These are phyloP conservation scores for Globisporangium ultimum DNA, from an alignment of 352 stramenopile genomes.

Conservation along the genomic window DNA sequence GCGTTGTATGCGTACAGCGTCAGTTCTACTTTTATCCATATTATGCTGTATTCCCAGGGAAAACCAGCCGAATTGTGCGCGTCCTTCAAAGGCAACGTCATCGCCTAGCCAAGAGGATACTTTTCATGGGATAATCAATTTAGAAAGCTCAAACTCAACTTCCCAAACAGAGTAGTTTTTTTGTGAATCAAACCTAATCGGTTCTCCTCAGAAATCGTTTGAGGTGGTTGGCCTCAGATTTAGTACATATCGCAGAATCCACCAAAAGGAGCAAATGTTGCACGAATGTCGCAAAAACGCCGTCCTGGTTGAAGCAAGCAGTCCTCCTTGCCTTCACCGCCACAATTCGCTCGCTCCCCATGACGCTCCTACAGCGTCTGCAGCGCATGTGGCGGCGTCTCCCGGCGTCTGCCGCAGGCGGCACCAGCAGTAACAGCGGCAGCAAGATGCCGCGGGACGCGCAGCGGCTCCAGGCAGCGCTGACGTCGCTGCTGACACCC, in stretches of 20 bases:
- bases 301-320: neutral
- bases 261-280: neutral
- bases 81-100: too few species aligned
- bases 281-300: neutral
- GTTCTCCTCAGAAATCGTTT: too few species aligned
- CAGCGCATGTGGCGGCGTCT: slow-evolving; percentile 1
- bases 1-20: too few species aligned
- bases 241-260: neutral
- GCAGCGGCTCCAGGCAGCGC: neutral
- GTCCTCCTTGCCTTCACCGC: neutral
- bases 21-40: too few species aligned
- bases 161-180: too few species aligned
- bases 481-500: neutral
- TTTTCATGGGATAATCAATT: too few species aligned
- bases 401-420: neutral
- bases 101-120: too few species aligned
- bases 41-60: too few species aligned
- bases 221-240: too few species aligned
- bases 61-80: too few species aligned
- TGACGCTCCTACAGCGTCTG: neutral
- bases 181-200: too few species aligned
- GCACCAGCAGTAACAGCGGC: neutral
- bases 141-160: too few species aligned
- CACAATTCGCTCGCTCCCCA: neutral
- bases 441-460: neutral